phyloP scores from a whole-genome alignment of 2,329 filamentous ascomycete genomes.

The Botrytis deweyae region DNA sequence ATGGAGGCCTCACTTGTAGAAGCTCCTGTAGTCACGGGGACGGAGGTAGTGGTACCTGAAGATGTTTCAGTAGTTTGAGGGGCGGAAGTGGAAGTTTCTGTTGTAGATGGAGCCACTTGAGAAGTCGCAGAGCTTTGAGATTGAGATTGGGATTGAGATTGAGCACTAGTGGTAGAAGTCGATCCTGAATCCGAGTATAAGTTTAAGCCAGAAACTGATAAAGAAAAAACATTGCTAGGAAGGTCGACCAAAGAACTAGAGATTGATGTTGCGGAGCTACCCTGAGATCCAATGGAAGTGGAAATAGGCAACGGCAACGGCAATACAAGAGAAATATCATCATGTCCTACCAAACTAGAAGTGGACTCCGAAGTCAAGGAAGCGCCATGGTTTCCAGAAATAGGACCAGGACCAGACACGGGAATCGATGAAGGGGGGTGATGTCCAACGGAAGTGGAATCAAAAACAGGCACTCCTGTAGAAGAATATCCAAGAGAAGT shows the following conservation, averaged over 20 bases:
- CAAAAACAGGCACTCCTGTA: not conserved
- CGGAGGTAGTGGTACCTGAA: not conserved
- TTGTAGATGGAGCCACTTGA: not conserved
- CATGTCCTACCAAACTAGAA: slow-evolving; percentile 13
- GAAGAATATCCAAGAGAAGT: slow-evolving; percentile 20
- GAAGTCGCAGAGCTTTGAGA: slow-evolving; percentile 18
- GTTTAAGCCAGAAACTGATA: slow-evolving; percentile 19
- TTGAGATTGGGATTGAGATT: slow-evolving; percentile 11
- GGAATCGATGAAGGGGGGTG: not conserved
- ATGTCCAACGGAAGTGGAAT: slow-evolving; percentile 17
- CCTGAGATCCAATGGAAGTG: slow-evolving; percentile 11
- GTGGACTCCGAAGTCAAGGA: slow-evolving; percentile 7
- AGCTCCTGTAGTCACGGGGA: slow-evolving; percentile 6
- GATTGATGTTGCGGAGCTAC: slow-evolving; percentile 4
- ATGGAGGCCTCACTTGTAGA: slow-evolving; percentile 21
- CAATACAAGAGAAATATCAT: not conserved
- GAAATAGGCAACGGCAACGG: not conserved
- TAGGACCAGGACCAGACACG: slow-evolving; percentile 1
- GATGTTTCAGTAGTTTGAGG: slow-evolving; percentile 8
- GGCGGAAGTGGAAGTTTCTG: slow-evolving; percentile 9
- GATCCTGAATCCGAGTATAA: slow-evolving; percentile 26
- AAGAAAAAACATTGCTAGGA: slow-evolving; percentile 11
- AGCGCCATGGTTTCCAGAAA: not conserved
- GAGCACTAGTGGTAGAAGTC: slow-evolving; percentile 13
- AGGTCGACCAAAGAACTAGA: slow-evolving; percentile 15